These are phyloP conservation scores for Fusarium coffeatum DNA, from an alignment of 2,329 filamentous ascomycete genomes.

Conservation along the genomic window DNA sequence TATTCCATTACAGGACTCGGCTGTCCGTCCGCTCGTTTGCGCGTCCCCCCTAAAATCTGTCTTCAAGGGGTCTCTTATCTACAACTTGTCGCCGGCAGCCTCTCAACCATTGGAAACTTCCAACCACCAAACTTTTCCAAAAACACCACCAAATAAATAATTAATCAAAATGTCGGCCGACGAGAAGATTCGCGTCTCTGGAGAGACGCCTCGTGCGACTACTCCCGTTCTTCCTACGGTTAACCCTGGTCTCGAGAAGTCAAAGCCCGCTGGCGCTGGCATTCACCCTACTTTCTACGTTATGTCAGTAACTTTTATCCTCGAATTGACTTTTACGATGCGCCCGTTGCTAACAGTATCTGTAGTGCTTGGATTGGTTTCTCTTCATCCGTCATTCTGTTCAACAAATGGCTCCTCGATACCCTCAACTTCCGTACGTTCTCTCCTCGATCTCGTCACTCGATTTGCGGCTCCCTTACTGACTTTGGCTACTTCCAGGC, in stretches of 20 bases:
- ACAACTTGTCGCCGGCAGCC: constrained; percentile 36
- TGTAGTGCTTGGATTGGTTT: constrained; percentile 88
- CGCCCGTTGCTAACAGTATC: constrained; percentile 25
- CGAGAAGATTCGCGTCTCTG: constrained; percentile 86
- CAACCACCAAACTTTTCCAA: constrained; percentile 34
- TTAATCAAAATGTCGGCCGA: constrained; percentile 61
- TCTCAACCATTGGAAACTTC: constrained; percentile 18
- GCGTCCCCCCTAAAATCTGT: constrained; percentile 51
- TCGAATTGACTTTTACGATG: constrained; percentile 5
- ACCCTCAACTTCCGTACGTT: constrained; percentile 77
- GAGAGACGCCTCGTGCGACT: constrained; percentile 75
- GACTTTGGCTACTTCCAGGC: constrained; percentile 55
- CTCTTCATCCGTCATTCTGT: constrained; percentile 94
- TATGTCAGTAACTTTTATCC: constrained; percentile 59
- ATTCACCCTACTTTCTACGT: constrained; percentile 91
- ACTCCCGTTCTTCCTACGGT: constrained; percentile 80
- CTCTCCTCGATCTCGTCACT: constrained; percentile 11
- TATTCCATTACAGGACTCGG: constrained; percentile 49
- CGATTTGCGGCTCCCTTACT: constrained; percentile 22
- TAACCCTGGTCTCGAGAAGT: constrained; percentile 80
- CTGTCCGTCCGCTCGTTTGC: constrained; percentile 57
- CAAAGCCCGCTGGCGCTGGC: constrained; percentile 70
- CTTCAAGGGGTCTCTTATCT: constrained; percentile 45
- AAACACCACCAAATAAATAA: constrained; percentile 57
- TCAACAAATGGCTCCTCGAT: constrained; percentile 99